Evolutionary conservation across 306 rosid species (phyloP), one percentile per base, ranked within the genome.

Genomic region (Pterocarpus macrocarpus): DNA sequence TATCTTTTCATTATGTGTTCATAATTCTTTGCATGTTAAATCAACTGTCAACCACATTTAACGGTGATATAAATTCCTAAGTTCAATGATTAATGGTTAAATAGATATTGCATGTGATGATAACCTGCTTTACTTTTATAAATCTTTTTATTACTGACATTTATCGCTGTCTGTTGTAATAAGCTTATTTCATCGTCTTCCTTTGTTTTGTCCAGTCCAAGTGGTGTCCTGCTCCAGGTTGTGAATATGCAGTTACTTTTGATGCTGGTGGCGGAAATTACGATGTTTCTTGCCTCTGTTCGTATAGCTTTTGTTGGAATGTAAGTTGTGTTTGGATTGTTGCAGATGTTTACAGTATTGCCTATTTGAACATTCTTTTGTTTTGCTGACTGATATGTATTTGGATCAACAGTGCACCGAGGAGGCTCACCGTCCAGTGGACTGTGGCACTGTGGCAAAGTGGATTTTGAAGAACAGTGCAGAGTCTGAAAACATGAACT

Each of bases 161-260:
- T 17, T 69, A 43, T n/a, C 68, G 50, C 8, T 38, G 14, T 69
- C 61, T 81, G 83, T 66, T 45, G 55, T 64, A 64, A 39, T 74
- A 59, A 71, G 52, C 30, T 83, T 17, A n/a, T 73, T 36, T 47
- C 12, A 71, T 11, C 33, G 6, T 6, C 67, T 77, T 64, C 13
- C 45, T 81, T 73, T 84, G 3, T 57, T 67, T 71, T 87, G 77
- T 69, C 50, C 80, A 92, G 98, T 90, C 92, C 80, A 94, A 94
- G 86, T 94, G 98, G 98, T 94, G 98, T 85, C 98, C 98, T 47
- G 94, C 92, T 78, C 98, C 98, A 58, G 98, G 97, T 72, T 94
- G 98, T 80, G 98, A 94, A 66, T 87, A 85, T 87, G 98, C 97
- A 8, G 97, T 94, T 72, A 90, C 92, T 72, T 94, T 89, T 85